Evolutionary conservation across 179 eudicot genomes (phyloP).

Genomic region (Corrigiola litoralis): DNA sequence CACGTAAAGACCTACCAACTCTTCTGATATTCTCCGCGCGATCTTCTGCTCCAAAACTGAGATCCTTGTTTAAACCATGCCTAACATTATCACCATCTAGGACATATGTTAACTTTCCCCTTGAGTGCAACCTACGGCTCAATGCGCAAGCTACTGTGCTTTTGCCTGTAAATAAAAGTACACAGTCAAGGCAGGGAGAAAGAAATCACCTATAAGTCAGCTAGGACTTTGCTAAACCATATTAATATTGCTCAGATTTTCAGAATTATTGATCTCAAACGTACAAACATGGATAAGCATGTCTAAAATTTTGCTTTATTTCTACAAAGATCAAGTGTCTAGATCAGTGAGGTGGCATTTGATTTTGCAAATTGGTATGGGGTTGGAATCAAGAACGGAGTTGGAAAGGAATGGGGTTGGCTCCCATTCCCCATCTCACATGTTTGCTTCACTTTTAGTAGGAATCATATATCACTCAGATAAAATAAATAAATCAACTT

Average conservation of each 20-base stretch:
- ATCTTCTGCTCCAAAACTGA: slow-evolving; percentile 39
- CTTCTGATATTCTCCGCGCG: slow-evolving; percentile 48
- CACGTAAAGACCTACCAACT: slow-evolving; percentile 28
- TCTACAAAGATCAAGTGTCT: too few species aligned
- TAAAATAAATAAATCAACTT: too few species aligned
- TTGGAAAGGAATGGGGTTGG: too few species aligned
- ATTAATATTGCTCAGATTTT: neutral
- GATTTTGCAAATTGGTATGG: too few species aligned
- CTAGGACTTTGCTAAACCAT: neutral
- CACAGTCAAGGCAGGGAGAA: slow-evolving; percentile 1
- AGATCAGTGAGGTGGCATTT: too few species aligned
- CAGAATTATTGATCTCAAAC: neutral
- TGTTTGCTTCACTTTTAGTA: too few species aligned
- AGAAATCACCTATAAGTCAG: neutral
- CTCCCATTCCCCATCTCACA: too few species aligned
- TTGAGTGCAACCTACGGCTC: slow-evolving; percentile 34
- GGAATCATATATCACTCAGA: too few species aligned
- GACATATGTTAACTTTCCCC: slow-evolving; percentile 43
- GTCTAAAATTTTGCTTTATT: too few species aligned
- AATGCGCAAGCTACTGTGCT: slow-evolving; percentile 47
- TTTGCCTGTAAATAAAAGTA: slow-evolving; percentile 30
- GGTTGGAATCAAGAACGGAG: too few species aligned
- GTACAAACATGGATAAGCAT: too few species aligned
- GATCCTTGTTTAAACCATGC: slow-evolving; percentile 44
- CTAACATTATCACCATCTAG: slow-evolving; percentile 52